A percentile compares a stretch with the other conserved stretches of the same genome.
These are phyloP conservation scores for Rhizomucor pusillus DNA, from an alignment of 371 early-diverging fungal species.

Conservation along the genomic window DNA sequence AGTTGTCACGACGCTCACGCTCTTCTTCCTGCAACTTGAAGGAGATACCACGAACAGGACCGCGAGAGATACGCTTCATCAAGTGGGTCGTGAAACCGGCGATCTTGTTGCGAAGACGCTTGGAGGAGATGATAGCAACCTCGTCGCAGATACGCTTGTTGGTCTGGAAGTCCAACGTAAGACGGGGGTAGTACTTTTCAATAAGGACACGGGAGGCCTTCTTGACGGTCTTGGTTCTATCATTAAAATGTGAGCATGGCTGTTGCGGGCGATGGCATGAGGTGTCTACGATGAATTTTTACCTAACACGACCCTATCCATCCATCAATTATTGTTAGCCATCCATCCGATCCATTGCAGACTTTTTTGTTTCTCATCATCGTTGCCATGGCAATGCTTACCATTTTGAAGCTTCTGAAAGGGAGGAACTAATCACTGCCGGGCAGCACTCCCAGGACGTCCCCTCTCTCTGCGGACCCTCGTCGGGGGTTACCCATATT, in stretches of 20 bases:
- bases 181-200: conserved; percentile 99
- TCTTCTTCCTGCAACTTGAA: conserved; percentile 99
- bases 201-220: conserved; percentile 99
- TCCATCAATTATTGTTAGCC: conserved; percentile 25
- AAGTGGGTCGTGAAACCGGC: conserved; percentile 99
- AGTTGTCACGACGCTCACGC: conserved; percentile 99
- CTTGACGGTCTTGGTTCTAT: conserved; percentile 98
- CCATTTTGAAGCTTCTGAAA: conserved; percentile 6
- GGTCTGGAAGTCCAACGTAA: conserved; percentile 99
- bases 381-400: not conserved
- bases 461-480: not conserved
- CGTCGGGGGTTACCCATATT: not conserved
- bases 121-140: conserved; percentile 98
- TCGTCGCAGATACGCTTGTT: conserved; percentile 99
- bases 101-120: conserved; percentile 99
- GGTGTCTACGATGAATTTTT: not conserved
- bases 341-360: conserved; percentile 17
- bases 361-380: not conserved
- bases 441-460: no score
- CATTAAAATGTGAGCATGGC: not conserved
- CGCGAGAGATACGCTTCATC: conserved; percentile 99
- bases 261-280: not conserved
- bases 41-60: conserved; percentile 99
- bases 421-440: not conserved
- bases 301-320: conserved; percentile 36